Base-by-base conservation (phyloP, 305 asterid species). In the Fraxinus greggii region DNA sequence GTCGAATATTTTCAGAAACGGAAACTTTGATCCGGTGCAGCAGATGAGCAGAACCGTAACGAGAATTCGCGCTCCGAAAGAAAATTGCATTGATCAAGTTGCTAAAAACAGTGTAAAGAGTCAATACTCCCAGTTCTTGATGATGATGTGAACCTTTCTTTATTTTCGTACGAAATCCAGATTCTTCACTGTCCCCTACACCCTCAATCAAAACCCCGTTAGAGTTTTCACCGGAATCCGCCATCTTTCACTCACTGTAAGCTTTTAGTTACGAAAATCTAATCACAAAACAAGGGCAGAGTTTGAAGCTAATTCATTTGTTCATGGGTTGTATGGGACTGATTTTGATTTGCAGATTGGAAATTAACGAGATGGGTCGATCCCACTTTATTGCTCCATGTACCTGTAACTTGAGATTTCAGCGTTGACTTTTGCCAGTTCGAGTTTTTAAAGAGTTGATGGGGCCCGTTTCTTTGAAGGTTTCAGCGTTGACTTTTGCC, bases 1-100 rank as follows among this genome's bases (percentile, higher is more conserved):
- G 90, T 26, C 93, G 95, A 81, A 88, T 38, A 77, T 93, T 92
- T 13, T 75, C 89, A 73, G 92, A 83, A 24, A 92, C 69, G 24
- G 89, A 86, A 74, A 81, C 74, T 88, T 86, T 93, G 72, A 88
- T 83, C 82, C 97, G 89, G 42, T 83, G 86, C 35, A 86, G 76
- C 73, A 89, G 75, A 2, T 91, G 84, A 63, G 75, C 84, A 10
- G 85, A 33, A 3, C 54, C 84, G 12, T 78, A 75, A 59, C 74
- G 70, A 5, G 88, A 82, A 73, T 85, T 82, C 17, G 90, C 83
- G 79, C 84, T 87, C 12, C 94, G 87, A 70, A 74, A 90, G 83
- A 91, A 84, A 21, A 91, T 23, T 7, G 90, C 90, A n/a, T 87
- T 80, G 28, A 92, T 83, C 81, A 91, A 72, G 69, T 88, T 86